phyloP scores from a whole-genome alignment of 1,139 yeast genomes.

The Candida glucosophila region DNA sequence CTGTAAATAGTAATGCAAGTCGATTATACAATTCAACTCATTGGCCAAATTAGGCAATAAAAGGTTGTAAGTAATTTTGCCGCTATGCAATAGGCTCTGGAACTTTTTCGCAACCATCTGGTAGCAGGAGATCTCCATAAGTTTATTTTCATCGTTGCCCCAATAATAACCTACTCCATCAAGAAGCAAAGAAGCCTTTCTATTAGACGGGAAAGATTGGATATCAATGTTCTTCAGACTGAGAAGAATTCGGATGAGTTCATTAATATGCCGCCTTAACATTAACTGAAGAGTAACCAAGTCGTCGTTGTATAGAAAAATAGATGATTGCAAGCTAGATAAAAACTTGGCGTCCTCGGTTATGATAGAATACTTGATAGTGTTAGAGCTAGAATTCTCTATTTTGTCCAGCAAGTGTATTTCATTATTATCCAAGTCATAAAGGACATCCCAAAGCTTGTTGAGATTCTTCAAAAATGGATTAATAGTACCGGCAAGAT shows the following conservation, averaged over 20 bases:
- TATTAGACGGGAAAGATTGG: slow-evolving; percentile 11
- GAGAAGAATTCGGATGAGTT: slow-evolving; percentile 31
- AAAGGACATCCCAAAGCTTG: slow-evolving; percentile 48
- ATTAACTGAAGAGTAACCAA: slow-evolving; percentile 39
- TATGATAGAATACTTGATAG: slow-evolving; percentile 26
- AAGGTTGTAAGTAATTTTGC: slow-evolving; percentile 25
- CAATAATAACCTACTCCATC: slow-evolving; percentile 41
- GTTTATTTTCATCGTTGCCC: slow-evolving; percentile 33
- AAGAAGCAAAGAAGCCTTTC: slow-evolving; percentile 22
- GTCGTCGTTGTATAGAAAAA: slow-evolving; percentile 41
- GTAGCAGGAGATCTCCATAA: slow-evolving; percentile 36
- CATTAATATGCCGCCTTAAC: slow-evolving; percentile 40
- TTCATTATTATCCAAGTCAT: slow-evolving; percentile 47
- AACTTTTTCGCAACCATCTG: slow-evolving; percentile 32
- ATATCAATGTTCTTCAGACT: slow-evolving; percentile 31
- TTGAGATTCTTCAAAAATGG: slow-evolving; percentile 57
- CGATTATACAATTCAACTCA: slow-evolving; percentile 37
- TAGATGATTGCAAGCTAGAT: slow-evolving; percentile 34
- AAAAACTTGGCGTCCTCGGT: slow-evolving; percentile 41
- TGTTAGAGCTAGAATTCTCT: slow-evolving; percentile 5
- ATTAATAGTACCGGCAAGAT: slow-evolving; percentile 59
- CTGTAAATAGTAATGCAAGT: slow-evolving; percentile 37
- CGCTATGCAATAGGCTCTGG: slow-evolving; percentile 27
- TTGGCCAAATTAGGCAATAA: slow-evolving; percentile 30
- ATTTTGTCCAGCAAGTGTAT: too few species aligned